Percentiles rank a stretch among this genome's conserved stretches.
Conservation (phyloP, 2,329 filamentous ascomycete species). For the Sporothrix mexicana region DNA sequence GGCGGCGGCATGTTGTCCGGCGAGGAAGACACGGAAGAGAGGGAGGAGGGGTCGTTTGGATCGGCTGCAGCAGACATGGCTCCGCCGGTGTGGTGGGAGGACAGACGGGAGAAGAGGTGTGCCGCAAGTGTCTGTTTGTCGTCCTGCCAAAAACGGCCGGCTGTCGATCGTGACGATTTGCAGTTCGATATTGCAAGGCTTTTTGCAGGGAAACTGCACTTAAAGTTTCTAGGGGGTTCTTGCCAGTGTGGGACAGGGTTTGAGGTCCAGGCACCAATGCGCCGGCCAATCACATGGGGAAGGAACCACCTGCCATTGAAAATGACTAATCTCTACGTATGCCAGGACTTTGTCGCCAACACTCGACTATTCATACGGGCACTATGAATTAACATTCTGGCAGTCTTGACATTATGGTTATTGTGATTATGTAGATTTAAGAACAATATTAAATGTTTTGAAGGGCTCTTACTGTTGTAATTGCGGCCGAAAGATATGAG, state of each 20-base stretch:
- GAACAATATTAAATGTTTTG: no score
- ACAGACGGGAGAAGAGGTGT: neutral
- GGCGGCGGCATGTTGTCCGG: conserved; percentile 23
- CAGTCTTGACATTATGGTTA: neutral
- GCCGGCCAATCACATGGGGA: conserved; percentile 17
- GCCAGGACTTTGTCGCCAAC: neutral
- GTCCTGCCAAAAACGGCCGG: neutral
- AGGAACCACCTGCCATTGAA: neutral
- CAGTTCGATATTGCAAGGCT: neutral
- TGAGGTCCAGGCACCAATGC: neutral
- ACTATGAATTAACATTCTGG: no score
- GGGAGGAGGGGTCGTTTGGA: neutral
- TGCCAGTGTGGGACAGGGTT: neutral
- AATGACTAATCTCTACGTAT: conserved; percentile 25
- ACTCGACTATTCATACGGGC: no score
- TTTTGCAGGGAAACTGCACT: neutral
- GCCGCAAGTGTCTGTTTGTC: neutral
- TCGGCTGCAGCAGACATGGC: conserved; percentile 27
- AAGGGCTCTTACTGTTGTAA: no score
- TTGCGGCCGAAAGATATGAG: no score
- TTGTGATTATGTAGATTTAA: neutral
- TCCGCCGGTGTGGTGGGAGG: neutral
- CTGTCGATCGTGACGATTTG: conserved; percentile 13
- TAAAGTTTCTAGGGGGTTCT: conserved; percentile 1
- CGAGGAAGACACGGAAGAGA: neutral